Evolutionary conservation across 2,329 filamentous ascomycete species (phyloP), one percentile per base, ranked within the genome.

Genomic region (Periglandula ipomoeae): DNA sequence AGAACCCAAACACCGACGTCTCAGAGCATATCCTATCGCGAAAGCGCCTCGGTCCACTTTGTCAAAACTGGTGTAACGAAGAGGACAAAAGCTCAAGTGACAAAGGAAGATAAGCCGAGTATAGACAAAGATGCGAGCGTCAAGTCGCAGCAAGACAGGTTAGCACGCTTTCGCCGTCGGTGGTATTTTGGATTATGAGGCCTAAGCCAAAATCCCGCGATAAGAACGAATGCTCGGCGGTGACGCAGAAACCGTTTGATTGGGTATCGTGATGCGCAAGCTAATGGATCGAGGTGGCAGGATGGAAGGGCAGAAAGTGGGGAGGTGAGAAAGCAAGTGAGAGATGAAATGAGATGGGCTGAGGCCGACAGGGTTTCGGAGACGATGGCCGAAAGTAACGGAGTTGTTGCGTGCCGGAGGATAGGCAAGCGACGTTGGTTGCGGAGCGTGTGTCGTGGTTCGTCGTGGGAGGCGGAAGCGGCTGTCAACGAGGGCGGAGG

Each of bases 11-110:
- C 41, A 23, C 23, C 35, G 15, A 26, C 11, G 30, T 46, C 43
- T 52, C 46, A 56, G 46, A 52, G 46, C 54, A 56, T 56, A 50
- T 46, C 51, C 51, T 49, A 44, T 35, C 44, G 42, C 20, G 37
- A 27, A 34, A 23, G 35, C 38, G 19, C 44, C 42, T 30, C 24
- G 11, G 17, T 46, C n/a, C 27, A 43, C 44, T 41, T 30, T 27
- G 11, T 23, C 7, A 37, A 24, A 37, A 42, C 19, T n/a, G 17
- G 8, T n/a, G 46, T 27, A 17, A 47, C 37, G 45, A 20, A 46
- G 24, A 40, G 11, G 11, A 22, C 19, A 13, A 10, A 43, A 32
- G 34, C 44, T 22, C n/a, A 38, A 22, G 20, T 5, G 11, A 19
- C 3, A n/a, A 5, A 19, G n/a, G 39, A 15, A 22, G n/a, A 20